Evolutionary conservation across 2,329 filamentous ascomycete species (phyloP).

Genomic region (Thielaviopsis euricoi): DNA sequence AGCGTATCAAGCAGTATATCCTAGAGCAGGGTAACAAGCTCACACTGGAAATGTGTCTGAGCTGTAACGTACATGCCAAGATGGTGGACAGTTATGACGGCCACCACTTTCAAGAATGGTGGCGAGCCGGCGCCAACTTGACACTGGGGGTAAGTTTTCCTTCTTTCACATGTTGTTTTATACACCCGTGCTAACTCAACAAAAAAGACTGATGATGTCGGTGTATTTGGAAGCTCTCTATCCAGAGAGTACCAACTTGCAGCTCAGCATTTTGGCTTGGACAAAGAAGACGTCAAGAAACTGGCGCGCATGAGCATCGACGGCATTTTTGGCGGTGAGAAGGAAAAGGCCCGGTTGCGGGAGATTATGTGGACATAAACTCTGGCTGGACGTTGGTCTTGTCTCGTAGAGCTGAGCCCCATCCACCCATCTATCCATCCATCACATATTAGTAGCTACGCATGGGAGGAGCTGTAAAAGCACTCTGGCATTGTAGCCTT

Average conservation of each 20-base stretch:
- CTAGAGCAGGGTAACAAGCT: slow-evolving; percentile 27
- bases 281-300: slow-evolving; percentile 26
- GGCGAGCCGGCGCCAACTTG: slow-evolving; percentile 39
- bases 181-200: background rate
- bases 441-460: no score
- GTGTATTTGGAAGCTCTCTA: slow-evolving; percentile 59
- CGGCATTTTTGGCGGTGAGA: slow-evolving; percentile 48
- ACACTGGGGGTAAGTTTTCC: slow-evolving; percentile 47
- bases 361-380: slow-evolving; percentile 28
- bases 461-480: no score
- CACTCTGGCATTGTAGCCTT: no score
- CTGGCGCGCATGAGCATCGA: slow-evolving; percentile 46
- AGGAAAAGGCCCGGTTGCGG: slow-evolving; percentile 41
- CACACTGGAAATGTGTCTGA: slow-evolving; percentile 61
- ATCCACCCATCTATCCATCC: no score
- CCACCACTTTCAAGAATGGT: slow-evolving; percentile 69
- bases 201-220: slow-evolving; percentile 62
- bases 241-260: slow-evolving; percentile 66
- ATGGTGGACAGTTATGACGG: slow-evolving; percentile 51
- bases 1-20: slow-evolving; percentile 39
- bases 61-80: slow-evolving; percentile 63
- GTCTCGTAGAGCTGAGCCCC: no score
- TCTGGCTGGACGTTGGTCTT: no score
- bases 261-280: slow-evolving; percentile 50
- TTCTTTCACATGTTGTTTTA: background rate